These are phyloP conservation scores for Seiridium unicorne DNA, from an alignment of 2,329 filamentous ascomycete genomes.

Conservation along the genomic window DNA sequence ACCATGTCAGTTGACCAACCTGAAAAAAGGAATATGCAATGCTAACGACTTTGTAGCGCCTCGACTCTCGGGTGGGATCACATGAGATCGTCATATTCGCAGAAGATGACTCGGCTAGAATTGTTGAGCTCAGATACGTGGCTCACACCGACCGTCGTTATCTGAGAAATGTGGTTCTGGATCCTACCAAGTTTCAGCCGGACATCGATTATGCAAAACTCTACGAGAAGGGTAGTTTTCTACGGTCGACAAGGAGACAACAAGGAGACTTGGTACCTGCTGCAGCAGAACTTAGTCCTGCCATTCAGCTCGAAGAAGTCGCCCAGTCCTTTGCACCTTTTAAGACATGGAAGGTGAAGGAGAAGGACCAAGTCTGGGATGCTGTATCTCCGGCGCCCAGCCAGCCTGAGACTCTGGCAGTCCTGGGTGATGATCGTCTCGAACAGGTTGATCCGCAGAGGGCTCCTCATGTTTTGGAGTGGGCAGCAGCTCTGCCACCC, in stretches of 20 bases:
- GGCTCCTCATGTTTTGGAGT: neutral
- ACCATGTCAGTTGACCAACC: conserved; percentile 4
- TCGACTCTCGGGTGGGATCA: neutral
- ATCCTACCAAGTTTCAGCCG: neutral
- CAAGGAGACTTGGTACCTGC: neutral
- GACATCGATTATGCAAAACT: conserved; percentile 2
- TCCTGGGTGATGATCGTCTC: neutral
- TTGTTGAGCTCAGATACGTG: conserved; percentile 9
- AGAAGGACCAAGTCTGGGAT: neutral
- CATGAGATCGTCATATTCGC: neutral
- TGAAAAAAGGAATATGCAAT: neutral
- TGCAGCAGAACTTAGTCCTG: neutral
- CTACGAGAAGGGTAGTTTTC: conserved; percentile 3
- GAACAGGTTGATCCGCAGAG: neutral
- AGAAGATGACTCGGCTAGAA: neutral
- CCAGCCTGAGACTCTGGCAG: neutral
- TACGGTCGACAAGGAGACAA: neutral
- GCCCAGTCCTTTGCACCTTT: neutral
- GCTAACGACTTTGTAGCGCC: neutral
- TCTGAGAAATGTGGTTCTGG: neutral
- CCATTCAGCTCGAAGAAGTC: neutral
- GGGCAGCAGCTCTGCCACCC: neutral
- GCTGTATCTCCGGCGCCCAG: neutral
- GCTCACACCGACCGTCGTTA: conserved; percentile 1
- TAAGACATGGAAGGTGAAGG: neutral